Evolutionary conservation across 352 stramenopile species (phyloP), one percentile per base, ranked within the genome.

Genomic region (Globisporangium nunn): DNA sequence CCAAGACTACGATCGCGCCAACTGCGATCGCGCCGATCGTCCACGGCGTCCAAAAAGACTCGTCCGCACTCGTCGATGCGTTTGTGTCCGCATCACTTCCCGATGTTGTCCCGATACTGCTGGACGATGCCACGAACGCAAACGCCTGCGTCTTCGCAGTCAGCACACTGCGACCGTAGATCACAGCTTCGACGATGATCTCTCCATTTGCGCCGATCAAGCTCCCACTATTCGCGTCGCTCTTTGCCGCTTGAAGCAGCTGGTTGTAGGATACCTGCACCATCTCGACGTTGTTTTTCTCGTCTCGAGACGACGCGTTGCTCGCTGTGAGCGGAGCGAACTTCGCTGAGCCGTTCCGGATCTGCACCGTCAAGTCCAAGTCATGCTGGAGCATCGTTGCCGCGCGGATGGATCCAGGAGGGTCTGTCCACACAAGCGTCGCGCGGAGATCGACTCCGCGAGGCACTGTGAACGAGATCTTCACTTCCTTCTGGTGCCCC

Each of bases 261-360:
- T 88, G 68, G 48, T 67, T 54, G 56, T 93, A 91, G 33, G 75
- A 78, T 10, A 91, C 81, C 30, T 81, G 68, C 18, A 93, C 83
- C 78, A 93, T 87, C 58, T 93, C 83, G 23, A 93, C 77, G 58
- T 93, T 93, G 70, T 93, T 93, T n/a, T 77, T 73, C 29, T 71
- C 66, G 60, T 93, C 83, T 17, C 74, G 75, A n/a, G 31, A 31
- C 4, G 74, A 84, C 29, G 49, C 63, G 29, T 69, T 72, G 35
- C 72, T 63, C 6, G 79, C 74, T 12, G 75, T 90, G 37, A 90
- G 59, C 12, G 83, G 77, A 29, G 72, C 69, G 59, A 93, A 91
- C 14, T 62, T 68, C 56, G 71, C 62, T n/a, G 68, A 70, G 15
- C 71, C 61, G 55, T 84, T 82, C 45, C 74, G 75, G 37, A 93